These are phyloP conservation scores for Geosmithia putterillii DNA, from an alignment of 2,329 filamentous ascomycete species.

Conservation along the genomic window DNA sequence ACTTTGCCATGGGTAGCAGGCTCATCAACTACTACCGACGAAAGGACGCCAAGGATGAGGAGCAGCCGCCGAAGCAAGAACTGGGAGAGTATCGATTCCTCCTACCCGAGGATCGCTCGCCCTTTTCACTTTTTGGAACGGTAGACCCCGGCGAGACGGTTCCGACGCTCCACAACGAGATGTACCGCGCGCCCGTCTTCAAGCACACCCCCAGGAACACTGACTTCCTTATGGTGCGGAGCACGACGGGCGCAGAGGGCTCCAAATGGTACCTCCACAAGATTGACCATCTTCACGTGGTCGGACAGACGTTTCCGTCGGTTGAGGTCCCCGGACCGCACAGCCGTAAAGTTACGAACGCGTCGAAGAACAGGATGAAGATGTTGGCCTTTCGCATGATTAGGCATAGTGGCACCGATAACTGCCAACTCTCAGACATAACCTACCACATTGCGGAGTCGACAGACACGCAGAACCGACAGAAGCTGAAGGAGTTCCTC, in stretches of 20 bases:
- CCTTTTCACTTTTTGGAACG: constrained; percentile 88
- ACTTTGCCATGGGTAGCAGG: constrained; percentile 93
- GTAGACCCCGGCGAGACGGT: constrained; percentile 86
- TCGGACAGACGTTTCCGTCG: constrained; percentile 86
- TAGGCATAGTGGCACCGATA: constrained; percentile 56
- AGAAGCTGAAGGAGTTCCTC: constrained; percentile 95
- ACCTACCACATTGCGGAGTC: constrained; percentile 88
- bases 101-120: constrained; percentile 87
- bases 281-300: constrained; percentile 81
- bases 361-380: constrained; percentile 92
- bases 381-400: constrained; percentile 91
- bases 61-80: constrained; percentile 63
- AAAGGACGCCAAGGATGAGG: constrained; percentile 60
- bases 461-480: constrained; percentile 87
- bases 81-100: constrained; percentile 83
- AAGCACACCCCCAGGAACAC: constrained; percentile 65
- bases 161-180: constrained; percentile 83
- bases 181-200: constrained; percentile 92
- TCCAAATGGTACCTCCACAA: constrained; percentile 74
- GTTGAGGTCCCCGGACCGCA: constrained; percentile 89
- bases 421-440: constrained; percentile 68
- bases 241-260: constrained; percentile 65
- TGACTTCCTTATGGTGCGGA: constrained; percentile 82
- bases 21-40: constrained; percentile 96
- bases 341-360: constrained; percentile 88